phyloP scores from a whole-genome alignment of 345 rosid species.

The Ailanthus altissimus region DNA sequence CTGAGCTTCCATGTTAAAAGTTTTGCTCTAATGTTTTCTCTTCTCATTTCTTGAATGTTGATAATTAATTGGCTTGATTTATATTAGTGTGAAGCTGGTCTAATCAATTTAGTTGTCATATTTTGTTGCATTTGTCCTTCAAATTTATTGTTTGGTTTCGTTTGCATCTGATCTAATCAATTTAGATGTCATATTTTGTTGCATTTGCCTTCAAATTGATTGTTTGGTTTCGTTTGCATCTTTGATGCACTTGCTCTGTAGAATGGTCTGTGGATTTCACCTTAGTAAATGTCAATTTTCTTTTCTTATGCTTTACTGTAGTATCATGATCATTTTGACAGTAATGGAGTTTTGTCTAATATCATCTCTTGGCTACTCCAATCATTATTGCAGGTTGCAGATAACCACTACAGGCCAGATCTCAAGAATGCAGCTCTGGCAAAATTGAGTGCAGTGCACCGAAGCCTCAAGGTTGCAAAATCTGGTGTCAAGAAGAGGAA shows the following conservation, averaged over 20 bases:
- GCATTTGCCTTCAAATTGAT: not conserved
- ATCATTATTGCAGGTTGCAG: constrained; percentile 61
- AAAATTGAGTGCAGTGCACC: constrained; percentile 75
- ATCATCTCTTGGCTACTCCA: not conserved
- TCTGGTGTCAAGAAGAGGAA: constrained; percentile 93
- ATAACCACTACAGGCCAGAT: constrained; percentile 90
- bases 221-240: not conserved
- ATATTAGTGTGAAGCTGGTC: not conserved
- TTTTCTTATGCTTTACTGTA: not conserved
- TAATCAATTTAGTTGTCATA: too few species aligned
- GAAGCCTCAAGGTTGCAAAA: constrained; percentile 78
- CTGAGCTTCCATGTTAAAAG: constrained; percentile 37
- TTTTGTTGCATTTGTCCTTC: too few species aligned
- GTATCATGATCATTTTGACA: not conserved
- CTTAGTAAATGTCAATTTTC: not conserved
- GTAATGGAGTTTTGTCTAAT: not conserved
- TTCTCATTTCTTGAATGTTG: not conserved
- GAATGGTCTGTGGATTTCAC: not conserved
- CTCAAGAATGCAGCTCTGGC: constrained; percentile 87
- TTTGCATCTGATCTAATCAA: too few species aligned
- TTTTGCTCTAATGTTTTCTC: not conserved
- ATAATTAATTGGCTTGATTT: not conserved
- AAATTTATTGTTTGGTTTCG: too few species aligned
- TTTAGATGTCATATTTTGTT: too few species aligned
- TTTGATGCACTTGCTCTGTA: not conserved